Base-by-base conservation (phyloP, 441 rosid genomes). In the Manihot esculenta region DNA sequence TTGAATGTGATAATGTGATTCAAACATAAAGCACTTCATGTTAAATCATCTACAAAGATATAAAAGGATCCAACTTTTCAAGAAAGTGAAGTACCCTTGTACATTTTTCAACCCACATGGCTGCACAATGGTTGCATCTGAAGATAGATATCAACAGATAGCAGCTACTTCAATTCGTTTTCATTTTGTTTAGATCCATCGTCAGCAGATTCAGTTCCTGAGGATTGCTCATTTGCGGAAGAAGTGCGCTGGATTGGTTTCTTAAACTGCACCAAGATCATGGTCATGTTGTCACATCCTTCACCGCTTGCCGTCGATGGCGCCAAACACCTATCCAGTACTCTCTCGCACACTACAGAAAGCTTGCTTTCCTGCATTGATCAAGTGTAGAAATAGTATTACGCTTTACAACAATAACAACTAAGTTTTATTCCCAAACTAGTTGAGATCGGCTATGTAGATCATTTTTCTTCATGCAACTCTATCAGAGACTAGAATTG, bases 281-380 rank as follows among this genome's bases (percentile, higher is more conserved):
- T 94, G 49, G 99, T 94, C 99, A 94, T 94, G 77, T 94, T 94
- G 80, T 94, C 99, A 53, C 99, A 92, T 71, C 99, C 99, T 84
- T 92, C 96, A 5, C 99, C 99, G 7, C 84, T 74, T 13, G 85
- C 83, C 1, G 98, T 94, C 26, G 92, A 89, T 59, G 99, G 99
- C 38, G 99, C 99, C 77, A 94, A 79, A 70, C 99, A 94, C 75
- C 86, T 83, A 65, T 94, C 98, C 1, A 94, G 84, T 44, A 90
- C 96, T 73, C 86, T 89, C 80, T 92, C 98, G 30, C 97, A 89
- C 47, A 94, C 91, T n/a, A 47, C 85, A 18, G 99, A 92, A 64
- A 94, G 93, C 83, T 88, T 94, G 85, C 61, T 87, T 82, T 92
- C 99, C 99, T 94, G 91, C 78, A 79, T 47, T 24, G 9, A 60